Conservation (phyloP, 2,329 filamentous ascomycete genomes). For the Didymella arachidicola region DNA sequence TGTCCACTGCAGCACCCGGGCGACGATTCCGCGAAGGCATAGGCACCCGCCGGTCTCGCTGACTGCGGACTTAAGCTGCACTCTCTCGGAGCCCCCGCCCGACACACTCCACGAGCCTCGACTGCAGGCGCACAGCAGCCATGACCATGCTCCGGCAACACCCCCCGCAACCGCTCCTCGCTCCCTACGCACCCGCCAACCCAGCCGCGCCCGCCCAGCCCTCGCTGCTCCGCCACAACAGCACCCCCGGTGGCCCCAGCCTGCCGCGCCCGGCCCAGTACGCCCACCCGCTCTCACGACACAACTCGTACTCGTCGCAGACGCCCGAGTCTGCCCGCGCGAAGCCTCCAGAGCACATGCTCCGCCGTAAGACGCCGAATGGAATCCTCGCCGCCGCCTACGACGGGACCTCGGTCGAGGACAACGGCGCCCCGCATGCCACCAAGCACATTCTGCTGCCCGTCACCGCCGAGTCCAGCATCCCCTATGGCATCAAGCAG, state of each 20-base stretch:
- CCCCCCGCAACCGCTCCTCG: conserved; percentile 45
- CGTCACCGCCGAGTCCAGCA: conserved; percentile 56
- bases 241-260: conserved; percentile 33
- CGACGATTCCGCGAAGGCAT: conserved; percentile 54
- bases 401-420: conserved; percentile 80
- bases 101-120: conserved; percentile 23
- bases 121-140: not conserved
- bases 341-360: conserved; percentile 72
- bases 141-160: conserved; percentile 52
- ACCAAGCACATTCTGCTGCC: conserved; percentile 85
- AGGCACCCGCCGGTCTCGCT: conserved; percentile 52
- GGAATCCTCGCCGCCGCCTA: conserved; percentile 93
- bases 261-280: conserved; percentile 45
- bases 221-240: conserved; percentile 39
- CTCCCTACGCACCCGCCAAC: conserved; percentile 34
- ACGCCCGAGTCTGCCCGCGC: conserved; percentile 33
- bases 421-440: conserved; percentile 75
- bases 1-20: conserved; percentile 49
- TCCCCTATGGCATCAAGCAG: conserved; percentile 45
- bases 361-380: conserved; percentile 90
- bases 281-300: conserved; percentile 50
- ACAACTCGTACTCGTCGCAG: conserved; percentile 47
- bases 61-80: conserved; percentile 16
- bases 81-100: no score
- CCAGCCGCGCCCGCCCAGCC: conserved; percentile 35